A percentile compares a stretch with the other conserved stretches of the same genome.
These are phyloP conservation scores for Chlamydomonas asymmetrica DNA, from an alignment of 139 green algal genomes.

Conservation along the genomic window DNA sequence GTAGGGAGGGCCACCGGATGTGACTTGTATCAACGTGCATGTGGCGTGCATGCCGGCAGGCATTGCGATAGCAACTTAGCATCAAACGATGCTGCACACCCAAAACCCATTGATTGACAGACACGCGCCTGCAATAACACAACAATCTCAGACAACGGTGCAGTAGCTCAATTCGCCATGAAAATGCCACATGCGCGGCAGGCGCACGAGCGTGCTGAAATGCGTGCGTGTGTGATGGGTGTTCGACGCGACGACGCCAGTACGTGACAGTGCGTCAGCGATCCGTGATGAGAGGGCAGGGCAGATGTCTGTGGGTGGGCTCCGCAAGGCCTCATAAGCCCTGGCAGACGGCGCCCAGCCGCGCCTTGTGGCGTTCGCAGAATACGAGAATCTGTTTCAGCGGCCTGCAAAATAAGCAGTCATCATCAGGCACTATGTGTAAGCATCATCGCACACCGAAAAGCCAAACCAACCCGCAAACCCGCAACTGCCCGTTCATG, in stretches of 20 bases:
- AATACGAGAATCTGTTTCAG: background rate
- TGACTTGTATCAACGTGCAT: no score
- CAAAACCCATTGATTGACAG: background rate
- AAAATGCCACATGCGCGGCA: background rate
- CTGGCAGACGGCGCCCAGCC: no score
- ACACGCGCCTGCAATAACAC: background rate
- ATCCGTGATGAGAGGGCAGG: background rate
- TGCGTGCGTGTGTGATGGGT: background rate
- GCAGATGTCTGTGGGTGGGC: background rate
- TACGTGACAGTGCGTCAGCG: background rate
- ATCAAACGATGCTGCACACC: background rate
- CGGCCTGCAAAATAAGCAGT: background rate
- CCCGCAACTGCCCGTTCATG: no score
- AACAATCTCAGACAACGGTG: background rate
- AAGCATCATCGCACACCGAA: no score
- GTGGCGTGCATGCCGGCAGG: no score
- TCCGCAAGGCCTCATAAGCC: background rate
- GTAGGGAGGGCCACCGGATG: no score
- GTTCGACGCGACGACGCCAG: no score
- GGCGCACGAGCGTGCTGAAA: background rate
- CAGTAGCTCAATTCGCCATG: no score
- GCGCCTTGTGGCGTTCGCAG: background rate
- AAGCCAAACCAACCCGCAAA: no score
- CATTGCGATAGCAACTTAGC: background rate
- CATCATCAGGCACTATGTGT: no score